Conservation (phyloP, 2,329 filamentous ascomycete genomes). For the Hypoxylon sp. region DNA sequence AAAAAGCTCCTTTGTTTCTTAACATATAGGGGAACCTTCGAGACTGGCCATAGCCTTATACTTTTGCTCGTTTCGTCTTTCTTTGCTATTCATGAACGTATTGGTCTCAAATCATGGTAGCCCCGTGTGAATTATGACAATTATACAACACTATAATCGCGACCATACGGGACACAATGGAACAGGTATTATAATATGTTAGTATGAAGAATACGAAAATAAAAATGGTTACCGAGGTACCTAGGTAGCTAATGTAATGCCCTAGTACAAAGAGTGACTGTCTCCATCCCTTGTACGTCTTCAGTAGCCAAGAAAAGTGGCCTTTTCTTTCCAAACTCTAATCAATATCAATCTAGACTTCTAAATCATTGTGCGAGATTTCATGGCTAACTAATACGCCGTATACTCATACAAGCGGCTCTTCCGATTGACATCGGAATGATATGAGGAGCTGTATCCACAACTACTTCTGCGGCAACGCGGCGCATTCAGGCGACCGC, state of each 20-base stretch:
- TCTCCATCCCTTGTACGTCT: not conserved
- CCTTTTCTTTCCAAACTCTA: not conserved
- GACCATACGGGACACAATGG: not conserved
- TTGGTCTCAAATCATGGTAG: not conserved
- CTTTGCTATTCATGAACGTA: not conserved
- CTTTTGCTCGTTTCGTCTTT: not conserved
- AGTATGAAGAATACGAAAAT: not conserved
- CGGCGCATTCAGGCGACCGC: not conserved
- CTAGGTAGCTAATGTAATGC: no score
- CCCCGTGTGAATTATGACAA: not conserved
- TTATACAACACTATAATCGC: not conserved
- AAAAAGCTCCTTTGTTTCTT: not conserved
- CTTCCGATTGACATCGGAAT: not conserved
- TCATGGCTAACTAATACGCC: not conserved
- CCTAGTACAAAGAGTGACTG: no score
- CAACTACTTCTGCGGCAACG: not conserved
- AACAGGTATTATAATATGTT: not conserved
- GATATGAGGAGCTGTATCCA: not conserved
- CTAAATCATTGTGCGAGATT: not conserved
- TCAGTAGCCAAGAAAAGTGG: not conserved
- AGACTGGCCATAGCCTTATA: not conserved
- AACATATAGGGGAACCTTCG: not conserved
- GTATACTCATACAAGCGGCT: not conserved
- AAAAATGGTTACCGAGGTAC: no score
- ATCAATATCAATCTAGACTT: not conserved